These are phyloP conservation scores for Mucor saturninus DNA, from an alignment of 371 early-diverging fungal species.

Conservation along the genomic window DNA sequence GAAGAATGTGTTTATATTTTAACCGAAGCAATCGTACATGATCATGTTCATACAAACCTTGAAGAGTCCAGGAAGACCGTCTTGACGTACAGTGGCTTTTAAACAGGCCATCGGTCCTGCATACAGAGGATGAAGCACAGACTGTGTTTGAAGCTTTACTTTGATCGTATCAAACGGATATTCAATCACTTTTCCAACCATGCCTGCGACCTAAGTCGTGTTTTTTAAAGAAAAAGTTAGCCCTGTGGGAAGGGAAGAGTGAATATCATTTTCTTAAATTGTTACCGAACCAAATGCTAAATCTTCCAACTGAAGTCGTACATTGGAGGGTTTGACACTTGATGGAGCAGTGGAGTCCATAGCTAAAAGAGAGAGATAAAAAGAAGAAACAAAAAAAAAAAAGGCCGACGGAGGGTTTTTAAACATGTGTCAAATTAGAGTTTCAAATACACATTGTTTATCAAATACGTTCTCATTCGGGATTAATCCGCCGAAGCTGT, in stretches of 20 bases:
- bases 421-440: too few species aligned
- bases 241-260: too few species aligned
- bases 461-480: too few species aligned
- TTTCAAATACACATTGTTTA: too few species aligned
- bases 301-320: conserved; percentile 31
- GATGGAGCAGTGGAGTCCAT: background rate
- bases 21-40: too few species aligned
- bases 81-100: conserved; percentile 61
- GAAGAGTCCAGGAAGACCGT: conserved; percentile 82
- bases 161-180: conserved; percentile 97
- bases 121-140: conserved; percentile 68
- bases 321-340: conserved; percentile 7
- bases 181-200: conserved; percentile 91
- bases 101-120: conserved; percentile 86
- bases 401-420: background rate
- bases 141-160: conserved; percentile 91
- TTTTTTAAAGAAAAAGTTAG: background rate
- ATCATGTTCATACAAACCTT: conserved; percentile 49
- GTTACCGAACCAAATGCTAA: conserved; percentile 30
- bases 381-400: too few species aligned
- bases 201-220: conserved; percentile 72
- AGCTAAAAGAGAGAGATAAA: background rate
- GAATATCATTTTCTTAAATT: background rate
- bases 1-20: too few species aligned
- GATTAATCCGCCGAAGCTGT: too few species aligned